A percentile compares a stretch with the other conserved stretches of the same genome.
phyloP scores from a whole-genome alignment of 257 asterid species.

The Gentiana macrophylla region DNA sequence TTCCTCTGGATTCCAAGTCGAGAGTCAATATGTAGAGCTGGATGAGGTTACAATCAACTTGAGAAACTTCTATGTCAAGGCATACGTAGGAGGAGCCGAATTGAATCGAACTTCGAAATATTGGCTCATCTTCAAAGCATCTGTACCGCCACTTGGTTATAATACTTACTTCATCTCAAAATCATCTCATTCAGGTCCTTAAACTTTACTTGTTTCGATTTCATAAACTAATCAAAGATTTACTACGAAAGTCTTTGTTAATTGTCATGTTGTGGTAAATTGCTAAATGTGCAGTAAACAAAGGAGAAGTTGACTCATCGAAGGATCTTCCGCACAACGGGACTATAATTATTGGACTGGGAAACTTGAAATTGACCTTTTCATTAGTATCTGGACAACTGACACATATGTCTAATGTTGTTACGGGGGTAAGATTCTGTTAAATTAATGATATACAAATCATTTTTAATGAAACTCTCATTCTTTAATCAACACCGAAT shows the following conservation, averaged over 20 bases:
- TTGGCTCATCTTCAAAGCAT: constrained; percentile 60
- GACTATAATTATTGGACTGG: constrained; percentile 58
- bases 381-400: constrained; percentile 75
- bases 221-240: background rate
- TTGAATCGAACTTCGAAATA: constrained; percentile 40
- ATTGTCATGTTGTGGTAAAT: too few species aligned
- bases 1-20: constrained; percentile 36
- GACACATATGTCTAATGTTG: constrained; percentile 50
- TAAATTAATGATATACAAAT: background rate
- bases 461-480: too few species aligned
- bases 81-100: constrained; percentile 48
- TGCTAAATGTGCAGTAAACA: constrained; percentile 24
- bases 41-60: constrained; percentile 48
- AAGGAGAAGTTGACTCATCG: constrained; percentile 13
- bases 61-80: constrained; percentile 56
- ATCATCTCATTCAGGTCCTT: constrained; percentile 35
- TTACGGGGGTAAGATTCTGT: constrained; percentile 48
- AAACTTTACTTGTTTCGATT: background rate
- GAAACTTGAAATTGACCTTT: constrained; percentile 60
- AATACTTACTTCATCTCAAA: constrained; percentile 58
- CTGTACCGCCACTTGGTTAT: constrained; percentile 72
- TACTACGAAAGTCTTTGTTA: background rate
- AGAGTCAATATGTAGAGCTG: constrained; percentile 49
- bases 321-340: constrained; percentile 25
- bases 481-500: too few species aligned